Evolutionary conservation across 768 basidiomycete genomes (phyloP).

Genomic region (Suillus paluster): DNA sequence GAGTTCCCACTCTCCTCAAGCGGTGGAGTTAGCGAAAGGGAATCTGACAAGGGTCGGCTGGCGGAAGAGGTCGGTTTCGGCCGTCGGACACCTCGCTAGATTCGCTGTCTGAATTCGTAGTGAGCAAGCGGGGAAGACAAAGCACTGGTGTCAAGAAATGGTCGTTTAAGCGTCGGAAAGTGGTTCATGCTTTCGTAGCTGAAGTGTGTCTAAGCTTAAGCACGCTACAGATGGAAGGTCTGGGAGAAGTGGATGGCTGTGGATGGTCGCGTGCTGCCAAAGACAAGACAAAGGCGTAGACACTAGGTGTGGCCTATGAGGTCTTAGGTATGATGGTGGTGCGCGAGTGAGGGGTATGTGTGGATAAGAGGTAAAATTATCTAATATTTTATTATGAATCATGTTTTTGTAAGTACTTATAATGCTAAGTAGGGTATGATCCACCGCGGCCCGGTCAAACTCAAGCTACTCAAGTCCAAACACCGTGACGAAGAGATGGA

Average conservation of each 20-base stretch:
- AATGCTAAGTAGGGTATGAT: too few relatives aligned
- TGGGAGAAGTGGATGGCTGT: background rate
- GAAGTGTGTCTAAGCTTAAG: background rate
- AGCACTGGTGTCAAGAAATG: conserved; percentile 2
- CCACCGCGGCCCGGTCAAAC: too few relatives aligned
- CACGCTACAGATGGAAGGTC: background rate
- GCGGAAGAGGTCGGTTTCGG: background rate
- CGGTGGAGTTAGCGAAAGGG: conserved; percentile 9
- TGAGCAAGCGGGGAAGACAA: conserved; percentile 21
- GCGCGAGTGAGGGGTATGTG: too few relatives aligned
- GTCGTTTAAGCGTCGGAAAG: conserved; percentile 5
- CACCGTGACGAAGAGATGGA: too few relatives aligned
- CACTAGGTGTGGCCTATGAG: too few relatives aligned
- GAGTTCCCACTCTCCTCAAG: conserved; percentile 10
- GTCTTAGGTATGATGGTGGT: too few relatives aligned
- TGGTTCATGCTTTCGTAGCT: conserved; percentile 8
- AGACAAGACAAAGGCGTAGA: too few relatives aligned
- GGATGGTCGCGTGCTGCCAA: too few relatives aligned
- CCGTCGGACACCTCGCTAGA: conserved; percentile 20
- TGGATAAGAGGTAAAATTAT: too few relatives aligned
- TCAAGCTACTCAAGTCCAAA: too few relatives aligned
- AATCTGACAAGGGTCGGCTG: conserved; percentile 9
- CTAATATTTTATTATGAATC: too few relatives aligned
- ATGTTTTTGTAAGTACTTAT: too few relatives aligned
- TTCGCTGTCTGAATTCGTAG: conserved; percentile 23